These are phyloP conservation scores for Paramarasmius palmivorus DNA, from an alignment of 1,284 basidiomycete species.

Conservation along the genomic window DNA sequence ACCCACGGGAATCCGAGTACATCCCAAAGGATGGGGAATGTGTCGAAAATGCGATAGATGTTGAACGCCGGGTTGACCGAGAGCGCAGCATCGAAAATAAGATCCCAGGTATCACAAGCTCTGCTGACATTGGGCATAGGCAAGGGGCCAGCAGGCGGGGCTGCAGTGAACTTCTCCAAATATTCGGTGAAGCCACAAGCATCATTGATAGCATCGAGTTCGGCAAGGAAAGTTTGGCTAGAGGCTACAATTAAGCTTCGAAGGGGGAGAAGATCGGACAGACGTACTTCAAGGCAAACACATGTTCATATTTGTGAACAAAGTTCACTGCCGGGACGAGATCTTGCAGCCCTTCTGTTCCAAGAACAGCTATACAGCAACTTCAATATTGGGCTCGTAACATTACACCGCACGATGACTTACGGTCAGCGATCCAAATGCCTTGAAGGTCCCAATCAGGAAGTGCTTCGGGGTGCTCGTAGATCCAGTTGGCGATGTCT, in stretches of 20 bases:
- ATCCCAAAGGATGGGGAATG: constrained; percentile 63
- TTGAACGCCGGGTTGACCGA: constrained; percentile 74
- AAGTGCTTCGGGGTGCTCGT: constrained; percentile 45
- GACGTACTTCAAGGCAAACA: constrained; percentile 69
- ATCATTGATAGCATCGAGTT: constrained; percentile 53
- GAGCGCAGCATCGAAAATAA: constrained; percentile 62
- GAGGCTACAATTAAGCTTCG: constrained; percentile 1
- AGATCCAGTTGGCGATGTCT: constrained; percentile 79
- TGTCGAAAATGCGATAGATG: constrained; percentile 75
- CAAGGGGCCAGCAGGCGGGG: neutral
- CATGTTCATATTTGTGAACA: constrained; percentile 66
- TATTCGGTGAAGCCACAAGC: constrained; percentile 67
- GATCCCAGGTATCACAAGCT: constrained; percentile 66
- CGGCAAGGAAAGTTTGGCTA: constrained; percentile 61
- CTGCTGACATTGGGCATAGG: constrained; percentile 18
- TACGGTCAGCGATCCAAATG: constrained; percentile 74
- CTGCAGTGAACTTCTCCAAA: constrained; percentile 21
- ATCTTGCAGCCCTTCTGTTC: constrained; percentile 60
- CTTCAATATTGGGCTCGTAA: neutral
- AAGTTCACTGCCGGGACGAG: constrained; percentile 72
- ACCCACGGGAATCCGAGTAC: constrained; percentile 74
- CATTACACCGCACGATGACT: constrained; percentile 20
- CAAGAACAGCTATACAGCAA: constrained; percentile 45
- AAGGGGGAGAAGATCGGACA: neutral
- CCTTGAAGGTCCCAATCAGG: constrained; percentile 64